Evolutionary conservation across 192 early-diverging fungal species (phyloP).

Genomic region (Coemansia sp.): DNA sequence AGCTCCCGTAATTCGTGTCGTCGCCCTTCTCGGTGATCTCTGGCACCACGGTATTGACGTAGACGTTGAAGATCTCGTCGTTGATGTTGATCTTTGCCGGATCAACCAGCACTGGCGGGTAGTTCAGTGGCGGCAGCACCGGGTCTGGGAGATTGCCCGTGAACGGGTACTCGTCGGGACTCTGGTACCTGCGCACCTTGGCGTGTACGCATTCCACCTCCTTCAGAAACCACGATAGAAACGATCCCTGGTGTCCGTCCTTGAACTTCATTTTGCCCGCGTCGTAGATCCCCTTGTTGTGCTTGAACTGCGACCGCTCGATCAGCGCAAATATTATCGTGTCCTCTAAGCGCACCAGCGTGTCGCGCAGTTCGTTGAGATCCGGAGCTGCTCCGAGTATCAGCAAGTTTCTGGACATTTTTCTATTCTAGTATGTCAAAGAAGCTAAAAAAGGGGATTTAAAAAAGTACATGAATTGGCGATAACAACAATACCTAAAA

Average conservation of each 20-base stretch:
- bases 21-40: slow-evolving; percentile 71
- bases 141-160: slow-evolving; percentile 79
- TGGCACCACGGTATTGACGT: slow-evolving; percentile 79
- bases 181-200: slow-evolving; percentile 79
- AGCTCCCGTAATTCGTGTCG: slow-evolving; percentile 89
- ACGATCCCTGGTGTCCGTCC: slow-evolving; percentile 69
- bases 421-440: neutral
- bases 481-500: neutral
- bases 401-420: slow-evolving; percentile 51
- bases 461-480: neutral
- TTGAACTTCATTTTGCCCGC: slow-evolving; percentile 67
- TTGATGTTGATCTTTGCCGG: slow-evolving; percentile 89
- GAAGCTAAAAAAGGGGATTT: neutral
- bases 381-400: slow-evolving; percentile 42
- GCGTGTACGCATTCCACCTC: slow-evolving; percentile 93
- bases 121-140: slow-evolving; percentile 81
- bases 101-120: slow-evolving; percentile 70
- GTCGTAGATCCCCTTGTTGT: slow-evolving; percentile 80
- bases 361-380: slow-evolving; percentile 63
- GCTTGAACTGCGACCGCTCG: slow-evolving; percentile 89
- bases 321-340: slow-evolving; percentile 86
- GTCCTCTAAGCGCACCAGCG: slow-evolving; percentile 92
- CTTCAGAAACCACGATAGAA: slow-evolving; percentile 86
- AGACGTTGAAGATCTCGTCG: slow-evolving; percentile 76
- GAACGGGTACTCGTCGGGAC: slow-evolving; percentile 97